Evolutionary conservation across 768 basidiomycete genomes (phyloP), one percentile per base, ranked within the genome.

Genomic region (Astraeus odoratus): DNA sequence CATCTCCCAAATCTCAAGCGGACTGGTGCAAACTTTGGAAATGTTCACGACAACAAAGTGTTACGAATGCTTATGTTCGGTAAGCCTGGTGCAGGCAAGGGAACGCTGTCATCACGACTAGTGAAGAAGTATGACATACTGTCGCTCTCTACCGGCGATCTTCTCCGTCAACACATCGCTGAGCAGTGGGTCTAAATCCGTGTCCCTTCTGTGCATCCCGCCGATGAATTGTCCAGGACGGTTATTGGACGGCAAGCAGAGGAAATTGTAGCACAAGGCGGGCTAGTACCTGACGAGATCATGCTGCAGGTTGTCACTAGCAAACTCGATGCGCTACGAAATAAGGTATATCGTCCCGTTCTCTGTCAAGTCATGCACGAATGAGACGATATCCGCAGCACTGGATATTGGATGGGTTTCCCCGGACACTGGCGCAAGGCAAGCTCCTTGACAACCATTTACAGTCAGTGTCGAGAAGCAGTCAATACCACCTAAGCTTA

Each of bases 371-470:
- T 38, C 6, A 16, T 27, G 3, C 9, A 8, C 48, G 43, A 37
- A 44, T 43, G 7, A 25, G 15, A 36, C 15, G 29, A 13, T 9
- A n/a, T 48, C 24, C 46, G 7, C 49, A 92, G 86, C 83, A 87
- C 57, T 94, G 92, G 92, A 85, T 95, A 51, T 63, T 94, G 35
- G 93, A 95, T 53, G 93, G 93, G 23, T 94, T 95, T 57, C 93
- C 93, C 42, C 81, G 92, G 29, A 95, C 91, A 9, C 66, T 91
- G 2, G 78, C 73, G n/a, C 92, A 95, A 63, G 90, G 84, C 3
- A 70, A 79, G 59, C 70, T 91, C 36, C 73, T 95, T 8, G 86
- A 94, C 65, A 68, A 71, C 16, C 78, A 89, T 63, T 76, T 94
- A 42, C 73, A 74, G 85, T 86, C 52, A n/a, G n/a, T n/a, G n/a